Base-by-base conservation (phyloP, 129 eudicot genomes). In the Mikania micrantha region DNA sequence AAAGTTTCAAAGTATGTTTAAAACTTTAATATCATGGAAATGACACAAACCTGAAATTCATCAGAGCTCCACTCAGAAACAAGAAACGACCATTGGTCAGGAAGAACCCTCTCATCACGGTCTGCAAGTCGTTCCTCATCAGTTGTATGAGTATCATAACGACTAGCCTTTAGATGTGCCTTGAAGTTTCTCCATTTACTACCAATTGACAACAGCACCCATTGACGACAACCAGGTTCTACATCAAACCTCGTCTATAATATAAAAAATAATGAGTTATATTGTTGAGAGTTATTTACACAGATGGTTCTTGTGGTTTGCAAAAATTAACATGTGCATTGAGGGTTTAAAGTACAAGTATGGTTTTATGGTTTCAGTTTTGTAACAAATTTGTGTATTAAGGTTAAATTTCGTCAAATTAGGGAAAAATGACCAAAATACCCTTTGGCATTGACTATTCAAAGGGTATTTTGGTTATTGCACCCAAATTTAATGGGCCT, bases 41-140 rank as follows among this genome's bases (percentile, higher is more conserved):
- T 31, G 66, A 13, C 50, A 61, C 52, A 25, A 45, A 80, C 88
- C 83, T 77, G 75, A 21, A 50, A 74, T 60, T 78, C 49, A 8
- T 75, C 82, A 65, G 84, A 68, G 80, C 62, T 77, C 88, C 88
- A 84, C 44, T 73, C 68, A 15, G 71, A 52, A 49, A 84, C 72
- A 52, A 84, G 88, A 24, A 52, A 48, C 16, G 73, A 40, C 88
- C 88, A 84, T 73, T 84, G 88, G 65, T 84, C 88, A 17, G 85
- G 88, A 57, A 66, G 80, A 69, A 84, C 88, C 76, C 85, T 74
- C 64, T 67, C 65, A 56, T 84, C 89, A 71, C 83, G 71, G 56
- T 84, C 81, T 5, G 83, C 83, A 60, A 80, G 76, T 45, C 90
- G 76, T 59, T 77, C 81, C 60, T 71, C 81, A 74, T 84, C 73